Evolutionary conservation across 1,284 basidiomycete genomes (phyloP), one percentile per base, ranked within the genome.

Genomic region (Ustilago hordei): DNA sequence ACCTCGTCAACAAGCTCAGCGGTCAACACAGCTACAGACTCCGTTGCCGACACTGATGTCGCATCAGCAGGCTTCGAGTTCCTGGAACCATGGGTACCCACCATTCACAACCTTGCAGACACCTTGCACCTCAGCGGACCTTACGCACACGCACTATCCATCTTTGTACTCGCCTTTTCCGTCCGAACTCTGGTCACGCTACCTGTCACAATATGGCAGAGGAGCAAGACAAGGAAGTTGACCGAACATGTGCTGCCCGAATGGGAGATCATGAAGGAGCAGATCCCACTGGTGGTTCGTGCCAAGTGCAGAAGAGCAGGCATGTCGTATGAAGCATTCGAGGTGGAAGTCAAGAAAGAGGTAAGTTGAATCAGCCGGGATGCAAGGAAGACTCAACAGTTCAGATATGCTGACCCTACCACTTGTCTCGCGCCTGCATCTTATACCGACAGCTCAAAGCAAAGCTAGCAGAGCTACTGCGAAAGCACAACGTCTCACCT

Each of bases 171-270:
- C 64, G 93, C 93, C 1, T 85, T 93, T 53, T 81, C 90, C 13
- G 88, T 91, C 38, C 91, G 94, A 76, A 87, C 91, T 8, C 87
- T 88, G 0, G 84, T 91, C 55, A 91, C 93, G 1, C 88, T 94
- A 6, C 94, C 94, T 19, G 88, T 93, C 69, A 91, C 92, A 69
- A 83, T 94, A 86, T 95, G 93, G 94, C 93, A 94, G 78, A 78
- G 90, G 79, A 88, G 87, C 77, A 89, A 92, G 63, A 89, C 91
- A 76, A 89, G 90, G 86, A 88, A 90, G 70, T 88, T 91, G 23
- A 90, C 92, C 78, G 90, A 93, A 73, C 81, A 90, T 12, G 92
- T 93, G 36, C 78, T 92, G 32, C 93, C 94, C 11, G 88, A 90
- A 66, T 87, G 94, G 52, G 88, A 89, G 74, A 87, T 87, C 39